phyloP scores from a whole-genome alignment of 2,329 filamentous ascomycete genomes.

The Xylariaceae sp. region DNA sequence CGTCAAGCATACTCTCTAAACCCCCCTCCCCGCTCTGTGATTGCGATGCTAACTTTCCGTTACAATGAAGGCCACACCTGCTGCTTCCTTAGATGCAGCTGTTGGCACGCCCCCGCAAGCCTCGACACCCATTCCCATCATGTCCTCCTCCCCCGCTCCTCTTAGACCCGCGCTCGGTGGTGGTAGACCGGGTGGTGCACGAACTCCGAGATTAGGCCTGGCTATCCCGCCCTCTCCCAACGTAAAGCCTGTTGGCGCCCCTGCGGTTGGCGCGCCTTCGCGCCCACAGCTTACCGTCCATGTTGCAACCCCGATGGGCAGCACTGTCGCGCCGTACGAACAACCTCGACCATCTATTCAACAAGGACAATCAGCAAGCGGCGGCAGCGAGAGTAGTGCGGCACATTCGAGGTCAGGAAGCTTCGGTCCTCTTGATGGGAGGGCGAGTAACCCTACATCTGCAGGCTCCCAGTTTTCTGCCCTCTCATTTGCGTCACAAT shows the following conservation, averaged over 20 bases:
- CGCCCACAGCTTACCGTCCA: conserved; percentile 75
- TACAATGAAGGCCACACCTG: conserved; percentile 30
- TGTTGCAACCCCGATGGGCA: conserved; percentile 87
- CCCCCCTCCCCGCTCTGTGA: conserved; percentile 17
- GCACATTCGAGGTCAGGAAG: conserved; percentile 83
- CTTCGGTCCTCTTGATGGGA: conserved; percentile 75
- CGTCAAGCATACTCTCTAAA: conserved; percentile 11
- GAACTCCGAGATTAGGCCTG: conserved; percentile 79
- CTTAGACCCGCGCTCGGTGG: conserved; percentile 83
- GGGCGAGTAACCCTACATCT: conserved; percentile 78
- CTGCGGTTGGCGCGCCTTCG: conserved; percentile 45
- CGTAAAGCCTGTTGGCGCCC: conserved; percentile 71
- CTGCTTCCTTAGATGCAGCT: conserved; percentile 29
- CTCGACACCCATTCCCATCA: conserved; percentile 51
- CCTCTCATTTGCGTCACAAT: conserved; percentile 76
- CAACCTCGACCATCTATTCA: conserved; percentile 57
- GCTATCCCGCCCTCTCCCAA: conserved; percentile 88
- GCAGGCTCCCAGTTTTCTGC: conserved; percentile 87
- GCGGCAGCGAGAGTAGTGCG: conserved; percentile 77
- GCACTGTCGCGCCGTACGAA: conserved; percentile 71
- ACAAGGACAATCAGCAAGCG: conserved; percentile 69
- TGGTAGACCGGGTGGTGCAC: conserved; percentile 61
- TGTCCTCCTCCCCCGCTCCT: conserved; percentile 78
- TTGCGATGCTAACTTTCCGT: conserved; percentile 33
- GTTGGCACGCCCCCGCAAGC: conserved; percentile 29